Percentiles rank a stretch among this genome's conserved stretches.
Conservation (phyloP, 2,329 filamentous ascomycete species). For the Drechslerella stenobrocha region DNA sequence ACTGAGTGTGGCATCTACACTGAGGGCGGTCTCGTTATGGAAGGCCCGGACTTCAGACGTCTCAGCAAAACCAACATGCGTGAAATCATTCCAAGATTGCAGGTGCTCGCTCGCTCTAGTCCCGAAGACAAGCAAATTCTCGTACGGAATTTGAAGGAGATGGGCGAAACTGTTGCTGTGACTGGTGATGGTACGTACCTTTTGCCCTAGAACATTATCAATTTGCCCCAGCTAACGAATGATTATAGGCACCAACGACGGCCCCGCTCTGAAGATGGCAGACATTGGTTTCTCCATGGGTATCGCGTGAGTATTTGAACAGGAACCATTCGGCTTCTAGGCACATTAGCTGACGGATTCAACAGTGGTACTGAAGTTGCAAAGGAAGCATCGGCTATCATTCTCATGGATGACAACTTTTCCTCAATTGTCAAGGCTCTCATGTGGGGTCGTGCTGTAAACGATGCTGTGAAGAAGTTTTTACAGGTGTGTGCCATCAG, state of each 20-base stretch:
- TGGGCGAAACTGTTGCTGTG: slow-evolving; percentile 59
- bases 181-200: slow-evolving; percentile 64
- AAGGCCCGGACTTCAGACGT: slow-evolving; percentile 69
- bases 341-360: slow-evolving; percentile 14
- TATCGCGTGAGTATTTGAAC: slow-evolving; percentile 57
- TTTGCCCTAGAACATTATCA: not conserved
- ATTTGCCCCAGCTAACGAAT: not conserved
- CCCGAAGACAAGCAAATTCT: slow-evolving; percentile 69
- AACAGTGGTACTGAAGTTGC: slow-evolving; percentile 65
- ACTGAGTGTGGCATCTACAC: slow-evolving; percentile 71
- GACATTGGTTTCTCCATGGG: slow-evolving; percentile 72
- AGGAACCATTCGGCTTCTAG: not conserved
- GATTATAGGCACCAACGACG: slow-evolving; percentile 63
- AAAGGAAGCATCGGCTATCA: slow-evolving; percentile 70
- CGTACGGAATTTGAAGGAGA: slow-evolving; percentile 60
- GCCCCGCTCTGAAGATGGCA: slow-evolving; percentile 67
- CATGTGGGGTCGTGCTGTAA: slow-evolving; percentile 70
- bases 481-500: slow-evolving; percentile 58
- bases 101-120: slow-evolving; percentile 68
- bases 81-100: slow-evolving; percentile 63
- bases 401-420: slow-evolving; percentile 70
- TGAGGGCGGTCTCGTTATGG: slow-evolving; percentile 66
- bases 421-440: slow-evolving; percentile 68
- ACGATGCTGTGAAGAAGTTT: slow-evolving; percentile 70
- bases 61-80: slow-evolving; percentile 66